Conservation (phyloP, 306 rosid genomes). For the Dryas octopetala region DNA sequence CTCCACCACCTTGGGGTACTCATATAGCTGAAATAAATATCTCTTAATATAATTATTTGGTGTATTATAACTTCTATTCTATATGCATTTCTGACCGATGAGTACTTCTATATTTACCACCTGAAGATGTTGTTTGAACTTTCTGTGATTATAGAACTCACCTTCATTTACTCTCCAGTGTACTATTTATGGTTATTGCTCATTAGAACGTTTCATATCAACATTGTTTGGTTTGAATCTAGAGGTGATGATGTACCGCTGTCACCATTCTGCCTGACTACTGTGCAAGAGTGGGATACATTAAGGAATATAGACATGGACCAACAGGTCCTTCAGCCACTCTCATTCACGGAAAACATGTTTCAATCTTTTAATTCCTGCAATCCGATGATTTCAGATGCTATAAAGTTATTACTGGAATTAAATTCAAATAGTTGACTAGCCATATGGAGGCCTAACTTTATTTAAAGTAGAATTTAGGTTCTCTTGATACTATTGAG, state of each 20-base stretch:
- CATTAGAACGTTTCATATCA: slow-evolving; percentile 4
- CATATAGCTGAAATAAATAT: slow-evolving; percentile 5
- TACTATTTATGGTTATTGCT: slow-evolving; percentile 16
- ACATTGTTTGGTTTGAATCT: slow-evolving; percentile 36
- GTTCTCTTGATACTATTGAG: background rate
- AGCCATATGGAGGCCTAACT: background rate
- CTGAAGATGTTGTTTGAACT: background rate
- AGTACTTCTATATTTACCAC: background rate
- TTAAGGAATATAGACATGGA: slow-evolving; percentile 99
- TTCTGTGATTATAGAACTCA: slow-evolving; percentile 11
- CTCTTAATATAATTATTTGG: background rate
- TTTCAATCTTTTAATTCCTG: background rate
- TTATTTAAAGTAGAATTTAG: background rate
- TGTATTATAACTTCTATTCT: background rate
- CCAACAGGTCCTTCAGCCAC: slow-evolving; percentile 60
- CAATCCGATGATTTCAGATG: background rate
- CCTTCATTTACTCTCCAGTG: background rate
- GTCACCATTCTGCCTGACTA: slow-evolving; percentile 76
- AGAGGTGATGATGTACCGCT: slow-evolving; percentile 84
- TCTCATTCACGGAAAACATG: background rate
- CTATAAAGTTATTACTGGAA: background rate
- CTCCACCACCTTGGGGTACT: slow-evolving; percentile 94
- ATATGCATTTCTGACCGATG: background rate
- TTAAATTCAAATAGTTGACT: background rate
- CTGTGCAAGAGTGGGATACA: slow-evolving; percentile 81